phyloP scores from a whole-genome alignment of 179 eudicot genomes.

The Silene vulgaris region DNA sequence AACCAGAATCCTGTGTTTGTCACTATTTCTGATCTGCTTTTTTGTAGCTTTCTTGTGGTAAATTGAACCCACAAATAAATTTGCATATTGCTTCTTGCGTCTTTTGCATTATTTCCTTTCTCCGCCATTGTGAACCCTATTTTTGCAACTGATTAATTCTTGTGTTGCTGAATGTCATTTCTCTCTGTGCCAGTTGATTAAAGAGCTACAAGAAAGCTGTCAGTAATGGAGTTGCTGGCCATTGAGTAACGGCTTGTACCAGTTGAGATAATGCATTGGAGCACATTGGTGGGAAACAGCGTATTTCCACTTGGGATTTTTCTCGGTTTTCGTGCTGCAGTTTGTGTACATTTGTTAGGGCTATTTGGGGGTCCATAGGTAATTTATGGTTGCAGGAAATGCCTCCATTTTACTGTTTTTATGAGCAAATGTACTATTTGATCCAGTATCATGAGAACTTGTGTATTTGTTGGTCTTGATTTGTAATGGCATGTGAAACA shows the following conservation, averaged over 20 bases:
- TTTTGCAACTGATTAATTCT: too few species aligned
- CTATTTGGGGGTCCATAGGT: slow-evolving; percentile 17
- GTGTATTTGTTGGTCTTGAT: slow-evolving; percentile 20
- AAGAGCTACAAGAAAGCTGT: neutral
- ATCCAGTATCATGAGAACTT: neutral
- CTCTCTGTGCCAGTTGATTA: slow-evolving; percentile 3
- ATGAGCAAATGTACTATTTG: neutral
- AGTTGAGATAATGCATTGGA: slow-evolving; percentile 3
- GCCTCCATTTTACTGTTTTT: slow-evolving; percentile 4
- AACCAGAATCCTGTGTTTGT: too few species aligned
- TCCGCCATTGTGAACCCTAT: too few species aligned
- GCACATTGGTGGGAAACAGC: slow-evolving; percentile 9
- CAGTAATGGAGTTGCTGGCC: neutral
- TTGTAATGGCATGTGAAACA: neutral
- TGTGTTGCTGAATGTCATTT: neutral
- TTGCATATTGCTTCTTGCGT: too few species aligned
- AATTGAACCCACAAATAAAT: too few species aligned
- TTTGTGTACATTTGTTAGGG: slow-evolving; percentile 24
- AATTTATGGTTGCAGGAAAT: slow-evolving; percentile 15
- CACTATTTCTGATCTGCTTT: too few species aligned
- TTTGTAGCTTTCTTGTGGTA: too few species aligned
- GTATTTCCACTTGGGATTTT: neutral
- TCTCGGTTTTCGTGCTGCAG: slow-evolving; percentile 1
- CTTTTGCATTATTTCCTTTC: too few species aligned
- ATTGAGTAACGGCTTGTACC: too few species aligned